phyloP scores from a whole-genome alignment of 2,329 filamentous ascomycete species.

The Kalmusia sp. region DNA sequence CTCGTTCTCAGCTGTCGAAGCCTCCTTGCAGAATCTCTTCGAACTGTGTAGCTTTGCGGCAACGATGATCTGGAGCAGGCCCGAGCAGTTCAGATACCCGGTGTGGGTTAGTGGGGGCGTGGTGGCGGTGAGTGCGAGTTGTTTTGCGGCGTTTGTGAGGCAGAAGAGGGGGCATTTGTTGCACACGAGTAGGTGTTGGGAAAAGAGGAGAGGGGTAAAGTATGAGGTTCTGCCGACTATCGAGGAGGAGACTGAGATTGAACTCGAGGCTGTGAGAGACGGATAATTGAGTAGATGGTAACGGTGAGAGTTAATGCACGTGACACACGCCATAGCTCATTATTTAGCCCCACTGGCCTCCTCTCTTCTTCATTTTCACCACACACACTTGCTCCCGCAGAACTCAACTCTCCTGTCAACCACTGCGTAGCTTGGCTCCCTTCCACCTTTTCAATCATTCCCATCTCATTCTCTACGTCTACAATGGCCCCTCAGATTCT shows the following conservation, averaged over 20 bases:
- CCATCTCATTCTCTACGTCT: no score
- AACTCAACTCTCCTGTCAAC: no score
- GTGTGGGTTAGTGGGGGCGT: constrained; percentile 65
- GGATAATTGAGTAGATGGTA: no score
- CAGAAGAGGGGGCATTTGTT: constrained; percentile 66
- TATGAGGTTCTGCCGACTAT: constrained; percentile 23
- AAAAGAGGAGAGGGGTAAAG: constrained; percentile 13
- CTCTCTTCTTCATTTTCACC: no score
- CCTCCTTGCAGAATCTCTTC: constrained; percentile 72
- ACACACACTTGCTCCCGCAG: no score
- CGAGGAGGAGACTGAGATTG: constrained; percentile 19
- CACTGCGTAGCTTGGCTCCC: no score
- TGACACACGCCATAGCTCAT: no score
- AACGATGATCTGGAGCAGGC: constrained; percentile 69
- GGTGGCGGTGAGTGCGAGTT: constrained; percentile 55
- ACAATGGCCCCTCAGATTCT: neutral
- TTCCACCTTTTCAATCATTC: neutral
- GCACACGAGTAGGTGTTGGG: constrained; percentile 50
- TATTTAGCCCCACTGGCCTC: no score
- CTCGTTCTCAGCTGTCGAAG: constrained; percentile 72
- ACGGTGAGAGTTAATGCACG: no score
- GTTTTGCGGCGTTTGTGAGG: constrained; percentile 66
- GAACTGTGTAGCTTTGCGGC: constrained; percentile 71
- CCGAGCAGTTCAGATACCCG: constrained; percentile 70
- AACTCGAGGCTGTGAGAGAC: neutral